Evolutionary conservation across 73 alveolate genomes (phyloP).

Genomic region (Durusdinium trenchii): DNA sequence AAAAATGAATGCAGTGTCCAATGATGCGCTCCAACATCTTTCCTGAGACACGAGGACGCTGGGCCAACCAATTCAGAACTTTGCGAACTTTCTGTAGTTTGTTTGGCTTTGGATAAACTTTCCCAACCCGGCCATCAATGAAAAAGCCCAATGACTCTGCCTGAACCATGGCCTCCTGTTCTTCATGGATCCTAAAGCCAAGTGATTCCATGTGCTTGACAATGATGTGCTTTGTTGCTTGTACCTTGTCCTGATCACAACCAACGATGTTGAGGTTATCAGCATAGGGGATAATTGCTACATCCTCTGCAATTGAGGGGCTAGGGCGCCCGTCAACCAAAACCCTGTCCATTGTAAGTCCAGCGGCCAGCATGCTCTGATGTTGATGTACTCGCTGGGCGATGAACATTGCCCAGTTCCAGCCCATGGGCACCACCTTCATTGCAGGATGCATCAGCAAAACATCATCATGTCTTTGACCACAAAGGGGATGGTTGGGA

Average conservation of each 20-base stretch:
- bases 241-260: not conserved
- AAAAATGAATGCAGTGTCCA: not conserved
- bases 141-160: not conserved
- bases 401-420: constrained; percentile 31
- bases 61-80: not conserved
- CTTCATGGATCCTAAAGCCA: not conserved
- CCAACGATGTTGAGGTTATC: constrained; percentile 11
- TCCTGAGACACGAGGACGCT: not conserved
- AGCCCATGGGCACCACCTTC: constrained; percentile 42
- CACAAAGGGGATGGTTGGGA: not conserved
- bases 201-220: not conserved
- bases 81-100: not conserved
- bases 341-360: not conserved
- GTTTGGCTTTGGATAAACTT: not conserved
- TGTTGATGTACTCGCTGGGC: constrained; percentile 19
- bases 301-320: not conserved
- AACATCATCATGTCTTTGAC: not conserved
- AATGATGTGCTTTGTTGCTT: not conserved
- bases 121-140: not conserved
- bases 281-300: not conserved
- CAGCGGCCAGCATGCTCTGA: not conserved
- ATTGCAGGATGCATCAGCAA: not conserved
- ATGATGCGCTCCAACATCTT: not conserved
- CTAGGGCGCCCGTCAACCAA: not conserved
- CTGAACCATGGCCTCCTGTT: not conserved